Evolutionary conservation across 441 rosid genomes (phyloP), one percentile per base, ranked within the genome.

Genomic region (Flueggea neowawraea): DNA sequence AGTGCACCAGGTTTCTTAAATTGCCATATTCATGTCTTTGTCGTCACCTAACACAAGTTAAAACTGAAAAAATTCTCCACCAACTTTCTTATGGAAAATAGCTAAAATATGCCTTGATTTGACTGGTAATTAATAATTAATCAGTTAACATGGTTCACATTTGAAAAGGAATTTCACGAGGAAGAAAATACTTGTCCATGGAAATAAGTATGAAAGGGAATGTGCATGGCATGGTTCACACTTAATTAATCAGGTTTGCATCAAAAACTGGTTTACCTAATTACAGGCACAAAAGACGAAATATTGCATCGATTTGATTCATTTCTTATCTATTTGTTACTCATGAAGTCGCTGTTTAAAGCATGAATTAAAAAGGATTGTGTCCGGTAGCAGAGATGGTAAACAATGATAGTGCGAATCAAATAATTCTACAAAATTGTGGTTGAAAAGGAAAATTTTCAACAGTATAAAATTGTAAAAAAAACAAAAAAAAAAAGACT

Each of bases 191-290:
- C 52, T 52, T 4, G 33, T 17, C 57, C 62, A 32, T 39, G 22
- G 16, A 61, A 53, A 49, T 61, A 15, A 31, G 7, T 10, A 39
- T 43, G 63, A 54, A 61, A 59, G 28, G 28, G 28, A 2, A 22
- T 22, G 28, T 22, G 28, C 28, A 22, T n/a, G n/a, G n/a, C n/a
- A n/a, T 22, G 12, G 45, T 43, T 43, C 45, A 43, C 45, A 43
- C 51, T 32, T 51, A 10, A 17, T 41, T 55, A 44, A 36, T 54
- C 51, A 14, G 58, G 15, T 53, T 56, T 14, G 31, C 54, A 58
- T 47, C 31, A 43, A 22, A 39, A 64, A 67, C 73, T 72, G 62
- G 72, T 72, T 32, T 47, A 70, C 80, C 79, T 48, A 74, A 69
- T 41, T 36, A 52, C 50, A 66, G 56, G 36, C 57, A 60, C 41